Evolutionary conservation across 148 eudicot genomes (phyloP), one percentile per base, ranked within the genome.

Genomic region (Amaranthus cruentus): DNA sequence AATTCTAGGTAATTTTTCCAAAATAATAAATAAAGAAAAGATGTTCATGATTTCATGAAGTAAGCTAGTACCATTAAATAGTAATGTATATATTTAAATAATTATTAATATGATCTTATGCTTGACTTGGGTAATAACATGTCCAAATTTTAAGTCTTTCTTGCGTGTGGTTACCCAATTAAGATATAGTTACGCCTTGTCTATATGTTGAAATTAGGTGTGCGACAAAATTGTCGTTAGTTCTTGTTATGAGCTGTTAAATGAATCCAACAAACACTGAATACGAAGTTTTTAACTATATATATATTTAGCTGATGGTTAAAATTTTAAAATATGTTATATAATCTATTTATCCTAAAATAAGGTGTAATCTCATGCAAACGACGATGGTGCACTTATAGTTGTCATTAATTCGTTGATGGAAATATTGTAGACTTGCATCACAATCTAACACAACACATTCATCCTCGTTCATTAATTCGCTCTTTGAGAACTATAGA

Each of bases 141-240:
- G 69, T 73, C 77, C 63, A 78, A 67, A 14, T 50, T 52, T 28
- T 73, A 73, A 58, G 72, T 73, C 68, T 44, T 78, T 48, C 69
- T 67, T 67, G 68, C 63, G n/a, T 61, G 52, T 47, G 59, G 64
- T 48, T 55, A 0, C 68, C 18, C 56, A 59, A 70, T 62, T 68
- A 69, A 61, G 62, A 61, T 42, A 68, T 70, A 63, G 7, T 5
- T 44, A 57, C 47, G 38, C 55, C 53, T 67, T 59, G 9, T 18
- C 61, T 78, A 73, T 73, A 77, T 73, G 73, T 67, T 68, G 50
- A 73, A 73, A 78, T 78, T 78, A 73, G 81, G 77, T 78, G 57
- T n/a, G 55, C 14, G 65, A 55, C 63, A 57, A 60, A 54, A 65
- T 63, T 77, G 69, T 79, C 11, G 73, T 74, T 79, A 68, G 14